Percentiles rank a stretch among this genome's conserved stretches.
Conservation (phyloP, 257 asterid genomes). For the Penstemon eatonii region DNA sequence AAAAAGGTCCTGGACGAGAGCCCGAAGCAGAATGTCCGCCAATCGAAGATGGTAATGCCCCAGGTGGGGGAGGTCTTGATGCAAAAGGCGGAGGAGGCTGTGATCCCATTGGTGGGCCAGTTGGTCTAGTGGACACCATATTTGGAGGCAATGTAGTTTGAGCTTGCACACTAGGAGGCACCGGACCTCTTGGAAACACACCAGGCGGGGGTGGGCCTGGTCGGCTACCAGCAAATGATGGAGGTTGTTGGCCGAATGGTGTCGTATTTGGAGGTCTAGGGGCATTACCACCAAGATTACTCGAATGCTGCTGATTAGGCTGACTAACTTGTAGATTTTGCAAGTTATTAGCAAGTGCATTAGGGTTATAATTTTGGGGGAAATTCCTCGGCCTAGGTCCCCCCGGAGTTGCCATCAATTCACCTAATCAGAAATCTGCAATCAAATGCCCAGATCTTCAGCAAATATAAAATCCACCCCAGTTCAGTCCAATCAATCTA, state of each 20-base stretch:
- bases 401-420: slow-evolving; percentile 87
- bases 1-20: slow-evolving; percentile 63
- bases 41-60: slow-evolving; percentile 51
- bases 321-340: slow-evolving; percentile 76
- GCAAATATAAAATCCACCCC: slow-evolving; percentile 26
- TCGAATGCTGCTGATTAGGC: slow-evolving; percentile 61
- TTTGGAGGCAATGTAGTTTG: slow-evolving; percentile 57
- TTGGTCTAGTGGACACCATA: slow-evolving; percentile 50
- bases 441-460: slow-evolving; percentile 34
- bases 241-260: slow-evolving; percentile 81
- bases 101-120: slow-evolving; percentile 57
- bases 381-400: slow-evolving; percentile 84
- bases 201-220: slow-evolving; percentile 87
- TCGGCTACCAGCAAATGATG: slow-evolving; percentile 62
- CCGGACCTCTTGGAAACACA: slow-evolving; percentile 58
- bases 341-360: slow-evolving; percentile 71
- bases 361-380: slow-evolving; percentile 77
- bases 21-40: slow-evolving; percentile 54
- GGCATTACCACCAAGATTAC: slow-evolving; percentile 42
- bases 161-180: slow-evolving; percentile 58
- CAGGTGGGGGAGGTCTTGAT: slow-evolving; percentile 82
- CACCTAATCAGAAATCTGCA: slow-evolving; percentile 32
- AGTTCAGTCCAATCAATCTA: slow-evolving; percentile 35
- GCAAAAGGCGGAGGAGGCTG: slow-evolving; percentile 77
- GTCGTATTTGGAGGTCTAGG: slow-evolving; percentile 61